Base-by-base conservation (phyloP, 805 yeast species). In the Pichia gijzeniarum region DNA sequence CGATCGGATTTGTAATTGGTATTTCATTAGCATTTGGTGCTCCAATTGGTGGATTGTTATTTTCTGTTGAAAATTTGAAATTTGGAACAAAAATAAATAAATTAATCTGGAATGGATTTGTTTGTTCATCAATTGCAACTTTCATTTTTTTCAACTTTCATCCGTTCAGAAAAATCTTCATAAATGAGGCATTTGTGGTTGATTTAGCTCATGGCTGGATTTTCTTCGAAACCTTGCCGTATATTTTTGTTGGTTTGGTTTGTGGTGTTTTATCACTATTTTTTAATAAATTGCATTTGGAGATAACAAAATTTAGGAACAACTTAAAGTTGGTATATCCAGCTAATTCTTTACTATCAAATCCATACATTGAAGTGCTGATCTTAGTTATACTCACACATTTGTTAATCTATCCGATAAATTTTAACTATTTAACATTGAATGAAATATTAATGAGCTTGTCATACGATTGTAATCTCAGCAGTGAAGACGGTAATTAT, bases 41-140 rank as follows among this genome's bases (percentile, higher is more conserved):
- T 0, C 95, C 96, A 3, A 80, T 88, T 45, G 95, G 95, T 7
- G 96, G 95, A 1, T 93, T 88, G 1, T 60, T 87, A 28, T 88
- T 86, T 60, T 82, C 84, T 4, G 60, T 85, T 17, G 95, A 87
- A 55, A 79, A 78, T 49, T 67, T 82, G 37, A 77, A 82, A 3
- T 74, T 80, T 30, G 84, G 75, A 56, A 78, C 82, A 56, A 76
- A 74, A 40, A 77, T 82, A 18, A 77, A 77, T 22, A 75, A 72
- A 49, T 71, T 82, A 49, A 76, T 87, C 80, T 87, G 95, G 96
- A 80, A 80, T 53, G 77, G 89, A 6, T 88, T 87, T 62, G 82
- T 85, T 3, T 79, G 87, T 54, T 82, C 95, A 1, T 84, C 88
- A 53, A 67, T 82, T 10, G 82, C 88, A 1, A 82, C 83, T 13